A percentile compares a stretch with the other conserved stretches of the same genome.
phyloP scores from a whole-genome alignment of 345 rosid genomes.

The Viola odorata region DNA sequence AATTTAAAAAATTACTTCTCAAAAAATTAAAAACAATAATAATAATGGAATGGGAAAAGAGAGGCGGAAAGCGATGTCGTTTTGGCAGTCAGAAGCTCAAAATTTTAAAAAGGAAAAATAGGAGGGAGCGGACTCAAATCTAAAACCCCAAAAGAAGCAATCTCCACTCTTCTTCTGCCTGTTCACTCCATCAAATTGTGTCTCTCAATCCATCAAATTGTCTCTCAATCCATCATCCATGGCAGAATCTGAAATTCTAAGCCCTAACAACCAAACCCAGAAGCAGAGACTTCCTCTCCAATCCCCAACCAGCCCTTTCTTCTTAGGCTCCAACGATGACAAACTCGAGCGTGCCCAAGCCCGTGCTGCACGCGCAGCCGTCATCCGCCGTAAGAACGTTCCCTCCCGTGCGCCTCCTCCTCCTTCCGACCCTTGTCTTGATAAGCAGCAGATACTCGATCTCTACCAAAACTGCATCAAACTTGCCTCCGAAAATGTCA shows the following conservation, averaged over 20 bases:
- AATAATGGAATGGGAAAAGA: too few relatives aligned
- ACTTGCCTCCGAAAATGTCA: constrained; percentile 88
- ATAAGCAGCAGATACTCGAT: constrained; percentile 73
- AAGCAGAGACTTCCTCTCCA: constrained; percentile 56
- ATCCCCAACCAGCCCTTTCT: constrained; percentile 75
- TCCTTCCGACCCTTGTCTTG: constrained; percentile 54
- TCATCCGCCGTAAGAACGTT: constrained; percentile 66
- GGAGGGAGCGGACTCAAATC: not conserved
- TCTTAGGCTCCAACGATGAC: constrained; percentile 79
- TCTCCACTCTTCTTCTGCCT: too few relatives aligned
- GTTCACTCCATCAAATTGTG: too few relatives aligned
- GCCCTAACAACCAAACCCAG: constrained; percentile 48
- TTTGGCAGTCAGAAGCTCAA: not conserved
- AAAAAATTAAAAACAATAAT: too few relatives aligned
- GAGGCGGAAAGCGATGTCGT: too few relatives aligned
- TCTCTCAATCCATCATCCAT: too few relatives aligned
- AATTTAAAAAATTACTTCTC: too few relatives aligned
- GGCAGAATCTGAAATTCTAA: constrained; percentile 17
- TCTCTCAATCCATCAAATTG: too few relatives aligned
- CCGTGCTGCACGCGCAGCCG: constrained; percentile 82
- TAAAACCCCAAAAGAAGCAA: not conserved
- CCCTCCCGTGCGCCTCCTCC: constrained; percentile 17
- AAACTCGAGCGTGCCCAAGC: constrained; percentile 79
- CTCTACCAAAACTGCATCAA: constrained; percentile 87
- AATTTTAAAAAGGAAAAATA: not conserved